phyloP scores from a whole-genome alignment of 2,329 filamentous ascomycete species.

The Fusarium illudens region DNA sequence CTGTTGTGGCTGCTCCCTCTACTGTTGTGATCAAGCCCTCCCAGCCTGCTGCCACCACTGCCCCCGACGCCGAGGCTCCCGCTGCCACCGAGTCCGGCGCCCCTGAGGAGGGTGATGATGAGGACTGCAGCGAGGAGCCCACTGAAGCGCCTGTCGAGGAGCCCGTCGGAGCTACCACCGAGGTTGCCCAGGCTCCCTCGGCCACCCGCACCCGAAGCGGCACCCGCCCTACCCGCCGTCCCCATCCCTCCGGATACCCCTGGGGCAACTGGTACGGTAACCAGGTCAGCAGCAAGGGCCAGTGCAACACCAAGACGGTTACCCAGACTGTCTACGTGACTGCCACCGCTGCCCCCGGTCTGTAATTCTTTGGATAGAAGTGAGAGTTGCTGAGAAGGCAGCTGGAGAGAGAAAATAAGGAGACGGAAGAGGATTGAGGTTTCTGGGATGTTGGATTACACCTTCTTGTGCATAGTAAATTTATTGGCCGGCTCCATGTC shows the following conservation, averaged over 20 bases:
- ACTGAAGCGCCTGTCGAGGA: background rate
- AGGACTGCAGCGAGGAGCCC: slow-evolving; percentile 17
- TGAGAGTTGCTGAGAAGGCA: background rate
- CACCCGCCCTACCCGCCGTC: slow-evolving; percentile 20
- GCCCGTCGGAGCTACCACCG: background rate
- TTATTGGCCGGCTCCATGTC: background rate
- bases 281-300: slow-evolving; percentile 3
- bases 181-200: background rate
- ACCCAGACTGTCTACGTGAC: slow-evolving; percentile 39
- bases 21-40: background rate
- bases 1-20: too few relatives aligned
- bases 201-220: slow-evolving; percentile 18
- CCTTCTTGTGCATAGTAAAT: slow-evolving; percentile 20
- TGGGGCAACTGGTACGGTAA: slow-evolving; percentile 3
- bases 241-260: slow-evolving; percentile 15
- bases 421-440: background rate
- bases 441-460: slow-evolving; percentile 6
- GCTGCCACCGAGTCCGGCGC: background rate
- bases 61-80: background rate
- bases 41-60: background rate
- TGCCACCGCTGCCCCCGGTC: slow-evolving; percentile 16
- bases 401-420: background rate
- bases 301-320: slow-evolving; percentile 31
- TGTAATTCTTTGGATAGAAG: background rate
- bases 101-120: slow-evolving; percentile 3